These are phyloP conservation scores for Xylaria palmicola DNA, from an alignment of 495 filamentous ascomycete species.

Conservation along the genomic window DNA sequence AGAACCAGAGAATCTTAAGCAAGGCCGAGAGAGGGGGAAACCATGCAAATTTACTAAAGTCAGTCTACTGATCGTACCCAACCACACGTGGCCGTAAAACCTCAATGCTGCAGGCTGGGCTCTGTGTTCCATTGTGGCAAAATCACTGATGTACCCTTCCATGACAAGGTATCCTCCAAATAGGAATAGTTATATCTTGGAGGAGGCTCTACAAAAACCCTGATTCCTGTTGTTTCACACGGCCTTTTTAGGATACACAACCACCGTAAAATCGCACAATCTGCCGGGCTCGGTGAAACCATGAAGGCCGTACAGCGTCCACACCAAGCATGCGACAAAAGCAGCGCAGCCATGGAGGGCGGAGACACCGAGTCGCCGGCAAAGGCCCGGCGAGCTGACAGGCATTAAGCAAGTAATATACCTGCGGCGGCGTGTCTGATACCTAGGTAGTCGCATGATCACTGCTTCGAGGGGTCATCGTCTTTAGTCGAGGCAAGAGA, in stretches of 20 bases:
- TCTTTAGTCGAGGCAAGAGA: background rate
- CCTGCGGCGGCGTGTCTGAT: background rate
- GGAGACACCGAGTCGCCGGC: constrained; percentile 6
- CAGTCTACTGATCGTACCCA: background rate
- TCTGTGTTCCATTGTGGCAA: background rate
- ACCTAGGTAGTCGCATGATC: background rate
- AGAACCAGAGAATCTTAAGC: too few relatives aligned
- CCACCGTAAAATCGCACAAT: background rate
- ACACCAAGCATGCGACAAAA: background rate
- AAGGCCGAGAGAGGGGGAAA: too few relatives aligned
- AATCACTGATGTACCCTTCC: background rate
- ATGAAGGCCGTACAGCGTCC: background rate
- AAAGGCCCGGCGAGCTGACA: background rate
- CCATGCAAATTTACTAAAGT: too few relatives aligned
- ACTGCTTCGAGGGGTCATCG: background rate
- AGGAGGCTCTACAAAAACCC: background rate
- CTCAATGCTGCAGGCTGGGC: background rate
- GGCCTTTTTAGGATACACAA: background rate
- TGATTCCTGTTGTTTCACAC: background rate
- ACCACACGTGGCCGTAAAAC: background rate
- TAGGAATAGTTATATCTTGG: background rate
- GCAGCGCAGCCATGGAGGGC: background rate
- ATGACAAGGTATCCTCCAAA: background rate
- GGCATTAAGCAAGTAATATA: constrained; percentile 10
- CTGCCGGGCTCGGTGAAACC: background rate